Percentiles rank a stretch among this genome's conserved stretches.
Conservation (phyloP, 2,329 filamentous ascomycete species). For the Claviceps digitariae region DNA sequence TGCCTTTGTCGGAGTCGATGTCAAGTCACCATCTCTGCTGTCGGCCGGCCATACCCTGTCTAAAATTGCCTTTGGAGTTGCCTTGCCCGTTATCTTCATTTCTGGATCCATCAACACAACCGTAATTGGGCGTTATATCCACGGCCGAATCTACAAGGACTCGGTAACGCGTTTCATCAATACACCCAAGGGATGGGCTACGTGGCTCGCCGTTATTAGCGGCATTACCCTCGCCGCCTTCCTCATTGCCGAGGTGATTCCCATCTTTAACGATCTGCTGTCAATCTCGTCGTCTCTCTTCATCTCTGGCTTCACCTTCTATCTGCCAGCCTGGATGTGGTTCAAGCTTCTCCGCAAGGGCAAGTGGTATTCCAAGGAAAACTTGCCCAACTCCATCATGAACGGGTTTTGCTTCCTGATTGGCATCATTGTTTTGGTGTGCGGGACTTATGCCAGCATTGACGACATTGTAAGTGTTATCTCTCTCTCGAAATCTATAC, state of each 20-base stretch:
- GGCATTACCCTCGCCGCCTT: constrained; percentile 49
- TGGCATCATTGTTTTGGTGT: constrained; percentile 13
- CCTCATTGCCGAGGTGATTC: constrained; percentile 58
- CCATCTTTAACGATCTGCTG: constrained; percentile 55
- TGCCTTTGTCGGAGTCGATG: constrained; percentile 49
- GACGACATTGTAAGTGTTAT: constrained; percentile 14
- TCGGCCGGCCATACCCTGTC: constrained; percentile 45
- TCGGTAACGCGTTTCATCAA: constrained; percentile 32
- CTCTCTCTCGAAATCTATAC: neutral
- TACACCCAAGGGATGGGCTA: constrained; percentile 32
- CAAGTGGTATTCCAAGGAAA: constrained; percentile 13
- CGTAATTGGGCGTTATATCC: constrained; percentile 31
- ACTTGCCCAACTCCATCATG: constrained; percentile 11
- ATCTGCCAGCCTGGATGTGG: constrained; percentile 26
- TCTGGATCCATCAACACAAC: constrained; percentile 56
- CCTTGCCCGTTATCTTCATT: constrained; percentile 59
- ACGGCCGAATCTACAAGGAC: constrained; percentile 30
- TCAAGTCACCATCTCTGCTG: constrained; percentile 54
- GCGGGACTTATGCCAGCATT: constrained; percentile 14
- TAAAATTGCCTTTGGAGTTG: constrained; percentile 57
- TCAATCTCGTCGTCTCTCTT: constrained; percentile 35
- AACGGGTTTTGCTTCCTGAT: constrained; percentile 15
- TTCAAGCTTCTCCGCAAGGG: constrained; percentile 23
- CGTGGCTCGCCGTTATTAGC: constrained; percentile 45
- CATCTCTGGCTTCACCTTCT: constrained; percentile 26